These are phyloP conservation scores for Pythium apleroticum DNA, from an alignment of 352 stramenopile genomes.

Conservation along the genomic window DNA sequence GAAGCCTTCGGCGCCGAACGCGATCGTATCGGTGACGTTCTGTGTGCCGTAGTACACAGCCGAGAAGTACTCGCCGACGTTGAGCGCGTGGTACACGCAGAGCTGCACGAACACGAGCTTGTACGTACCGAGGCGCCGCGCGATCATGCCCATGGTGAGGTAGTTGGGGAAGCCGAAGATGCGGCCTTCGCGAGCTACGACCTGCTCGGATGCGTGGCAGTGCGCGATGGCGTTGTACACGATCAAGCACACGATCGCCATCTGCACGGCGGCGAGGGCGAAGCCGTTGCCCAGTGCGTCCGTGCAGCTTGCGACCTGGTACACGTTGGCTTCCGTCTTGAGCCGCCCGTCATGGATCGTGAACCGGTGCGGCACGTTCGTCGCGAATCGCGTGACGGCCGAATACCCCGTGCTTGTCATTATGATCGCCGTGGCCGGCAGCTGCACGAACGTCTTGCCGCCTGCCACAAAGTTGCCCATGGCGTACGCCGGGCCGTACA, in stretches of 20 bases:
- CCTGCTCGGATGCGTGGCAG: slow-evolving; percentile 14
- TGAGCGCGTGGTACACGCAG: slow-evolving; percentile 24
- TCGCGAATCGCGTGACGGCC: slow-evolving; percentile 21
- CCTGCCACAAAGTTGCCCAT: slow-evolving; percentile 28
- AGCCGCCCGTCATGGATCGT: slow-evolving; percentile 11
- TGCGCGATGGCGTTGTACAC: slow-evolving; percentile 26
- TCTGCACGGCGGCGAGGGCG: slow-evolving; percentile 17
- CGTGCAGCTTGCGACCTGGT: slow-evolving; percentile 21
- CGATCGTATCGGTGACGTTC: slow-evolving; percentile 29
- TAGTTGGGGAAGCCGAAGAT: slow-evolving; percentile 25
- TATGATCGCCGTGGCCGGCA: slow-evolving; percentile 21
- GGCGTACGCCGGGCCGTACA: slow-evolving; percentile 22
- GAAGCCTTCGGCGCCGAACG: slow-evolving; percentile 22
- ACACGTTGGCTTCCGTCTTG: slow-evolving; percentile 15
- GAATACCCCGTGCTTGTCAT: slow-evolving; percentile 24
- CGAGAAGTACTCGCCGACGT: slow-evolving; percentile 24
- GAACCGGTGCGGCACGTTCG: slow-evolving; percentile 19
- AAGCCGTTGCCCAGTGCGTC: slow-evolving; percentile 24
- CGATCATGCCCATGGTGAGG: slow-evolving; percentile 27
- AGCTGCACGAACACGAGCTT: slow-evolving; percentile 29
- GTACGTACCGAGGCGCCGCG: slow-evolving; percentile 23
- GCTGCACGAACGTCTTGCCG: slow-evolving; percentile 22
- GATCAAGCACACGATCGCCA: slow-evolving; percentile 24
- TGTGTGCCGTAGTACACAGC: slow-evolving; percentile 25
- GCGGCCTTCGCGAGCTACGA: slow-evolving; percentile 8